Conservation (phyloP, 2,329 filamentous ascomycete genomes). For the Epicoccum sorghinum region DNA sequence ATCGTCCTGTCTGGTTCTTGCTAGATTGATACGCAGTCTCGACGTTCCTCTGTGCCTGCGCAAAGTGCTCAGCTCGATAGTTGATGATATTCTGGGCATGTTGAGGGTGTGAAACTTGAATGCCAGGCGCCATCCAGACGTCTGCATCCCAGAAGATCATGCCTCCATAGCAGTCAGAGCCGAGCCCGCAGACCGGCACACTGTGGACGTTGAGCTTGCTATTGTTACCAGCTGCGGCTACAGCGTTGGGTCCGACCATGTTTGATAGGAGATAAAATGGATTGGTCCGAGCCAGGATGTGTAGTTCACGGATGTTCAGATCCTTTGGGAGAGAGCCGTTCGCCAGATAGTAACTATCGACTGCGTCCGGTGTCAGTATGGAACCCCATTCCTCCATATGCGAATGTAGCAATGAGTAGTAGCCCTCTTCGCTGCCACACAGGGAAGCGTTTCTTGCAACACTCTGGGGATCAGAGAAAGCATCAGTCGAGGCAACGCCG, state of each 20-base stretch:
- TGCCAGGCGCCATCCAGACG: constrained; percentile 71
- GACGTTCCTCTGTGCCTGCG: constrained; percentile 66
- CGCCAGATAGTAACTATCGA: constrained; percentile 67
- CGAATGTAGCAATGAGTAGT: constrained; percentile 58
- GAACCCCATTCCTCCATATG: constrained; percentile 68
- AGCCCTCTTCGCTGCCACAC: constrained; percentile 60
- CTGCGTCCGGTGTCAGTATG: constrained; percentile 65
- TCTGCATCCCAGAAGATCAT: constrained; percentile 71
- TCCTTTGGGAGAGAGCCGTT: constrained; percentile 64
- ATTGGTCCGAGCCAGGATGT: constrained; percentile 62
- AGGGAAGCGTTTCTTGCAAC: constrained; percentile 63
- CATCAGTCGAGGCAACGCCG: constrained; percentile 71
- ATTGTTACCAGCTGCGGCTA: constrained; percentile 56
- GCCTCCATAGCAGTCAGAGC: constrained; percentile 71
- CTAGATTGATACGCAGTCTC: constrained; percentile 62
- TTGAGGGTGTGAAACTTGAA: constrained; percentile 68
- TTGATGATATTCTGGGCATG: constrained; percentile 68
- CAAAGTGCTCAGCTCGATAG: constrained; percentile 65
- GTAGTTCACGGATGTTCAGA: constrained; percentile 61
- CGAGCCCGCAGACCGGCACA: constrained; percentile 71
- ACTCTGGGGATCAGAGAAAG: constrained; percentile 63
- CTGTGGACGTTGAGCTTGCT: constrained; percentile 65
- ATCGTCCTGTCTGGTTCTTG: constrained; percentile 63
- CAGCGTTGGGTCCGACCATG: constrained; percentile 60
- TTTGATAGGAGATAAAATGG: constrained; percentile 64